Percentiles rank a stretch among this genome's conserved stretches.
These are phyloP conservation scores for Mortierella antarctica DNA, from an alignment of 192 early-diverging fungal genomes.

Conservation along the genomic window DNA sequence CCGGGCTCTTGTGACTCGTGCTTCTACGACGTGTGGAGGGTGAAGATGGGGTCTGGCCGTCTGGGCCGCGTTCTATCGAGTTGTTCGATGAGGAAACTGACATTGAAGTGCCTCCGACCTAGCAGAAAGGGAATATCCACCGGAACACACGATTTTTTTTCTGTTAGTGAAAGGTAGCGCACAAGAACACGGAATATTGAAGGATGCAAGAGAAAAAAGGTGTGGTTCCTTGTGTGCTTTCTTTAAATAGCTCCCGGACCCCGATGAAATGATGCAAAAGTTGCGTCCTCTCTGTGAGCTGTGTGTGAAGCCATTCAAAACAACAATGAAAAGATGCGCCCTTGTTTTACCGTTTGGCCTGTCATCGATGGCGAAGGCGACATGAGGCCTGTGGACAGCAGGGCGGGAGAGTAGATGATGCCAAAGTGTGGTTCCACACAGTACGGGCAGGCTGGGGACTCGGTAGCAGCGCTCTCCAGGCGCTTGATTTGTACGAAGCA, in stretches of 20 bases:
- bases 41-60: conserved; percentile 26
- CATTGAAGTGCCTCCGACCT: conserved; percentile 40
- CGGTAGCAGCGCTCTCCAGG: conserved; percentile 70
- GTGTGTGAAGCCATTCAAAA: no score
- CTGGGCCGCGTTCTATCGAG: conserved; percentile 21
- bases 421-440: conserved; percentile 90
- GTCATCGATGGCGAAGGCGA: conserved; percentile 12
- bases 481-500: conserved; percentile 98
- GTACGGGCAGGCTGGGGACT: conserved; percentile 86
- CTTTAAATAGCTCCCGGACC: no score
- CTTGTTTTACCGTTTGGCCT: conserved; percentile 23
- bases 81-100: conserved; percentile 32
- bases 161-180: neutral
- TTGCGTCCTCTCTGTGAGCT: no score
- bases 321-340: neutral
- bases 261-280: no score
- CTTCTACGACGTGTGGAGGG: conserved; percentile 56
- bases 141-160: neutral
- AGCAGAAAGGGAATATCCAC: neutral
- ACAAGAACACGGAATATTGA: no score
- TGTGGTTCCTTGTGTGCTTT: no score
- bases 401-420: conserved; percentile 74
- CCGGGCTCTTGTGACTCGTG: conserved; percentile 64
- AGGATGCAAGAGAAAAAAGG: no score
- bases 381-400: conserved; percentile 27